These are phyloP conservation scores for Oryza glaberrima DNA, from an alignment of 176 grass and related monocot genomes.

Conservation along the genomic window DNA sequence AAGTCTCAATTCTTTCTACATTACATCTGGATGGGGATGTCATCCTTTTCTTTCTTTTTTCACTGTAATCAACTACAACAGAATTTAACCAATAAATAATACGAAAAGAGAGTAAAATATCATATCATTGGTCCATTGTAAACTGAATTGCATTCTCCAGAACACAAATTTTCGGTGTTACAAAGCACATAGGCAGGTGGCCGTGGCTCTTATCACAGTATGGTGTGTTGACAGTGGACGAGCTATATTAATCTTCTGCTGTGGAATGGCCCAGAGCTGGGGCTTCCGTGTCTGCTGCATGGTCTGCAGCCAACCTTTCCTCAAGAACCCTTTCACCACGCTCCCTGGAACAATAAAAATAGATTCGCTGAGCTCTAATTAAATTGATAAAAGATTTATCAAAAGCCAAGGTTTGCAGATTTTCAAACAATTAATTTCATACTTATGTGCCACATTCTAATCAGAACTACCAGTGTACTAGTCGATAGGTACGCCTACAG, in stretches of 20 bases:
- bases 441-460: neutral
- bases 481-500: neutral
- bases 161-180: conserved; percentile 36
- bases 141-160: conserved; percentile 43
- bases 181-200: neutral
- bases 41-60: conserved; percentile 35
- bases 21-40: conserved; percentile 38
- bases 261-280: conserved; percentile 36
- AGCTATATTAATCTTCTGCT: conserved; percentile 55
- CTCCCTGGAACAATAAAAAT: conserved; percentile 54
- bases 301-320: conserved; percentile 67
- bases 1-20: conserved; percentile 49
- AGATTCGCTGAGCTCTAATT: neutral
- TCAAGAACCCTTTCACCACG: conserved; percentile 90
- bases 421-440: neutral
- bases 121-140: conserved; percentile 40
- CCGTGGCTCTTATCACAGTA: conserved; percentile 23
- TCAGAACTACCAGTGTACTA: neutral
- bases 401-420: neutral
- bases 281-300: conserved; percentile 49
- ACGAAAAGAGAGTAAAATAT: conserved; percentile 44
- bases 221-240: neutral
- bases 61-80: conserved; percentile 43
- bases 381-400: neutral
- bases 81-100: conserved; percentile 60